Conservation (phyloP, 2,329 filamentous ascomycete species). For the Ciborinia camelliae region DNA sequence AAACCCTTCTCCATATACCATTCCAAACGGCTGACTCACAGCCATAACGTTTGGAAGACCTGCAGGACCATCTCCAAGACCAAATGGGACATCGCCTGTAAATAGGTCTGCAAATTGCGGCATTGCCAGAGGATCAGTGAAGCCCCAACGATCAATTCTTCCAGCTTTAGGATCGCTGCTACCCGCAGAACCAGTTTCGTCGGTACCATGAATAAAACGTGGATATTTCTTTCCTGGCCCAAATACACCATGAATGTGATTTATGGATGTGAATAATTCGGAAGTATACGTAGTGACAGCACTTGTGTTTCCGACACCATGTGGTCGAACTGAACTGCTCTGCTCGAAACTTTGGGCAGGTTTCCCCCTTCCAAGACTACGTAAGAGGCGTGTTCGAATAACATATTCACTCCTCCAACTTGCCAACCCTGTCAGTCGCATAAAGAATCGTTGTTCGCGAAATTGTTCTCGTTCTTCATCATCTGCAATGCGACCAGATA, state of each 20-base stretch:
- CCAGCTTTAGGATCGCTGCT: constrained; percentile 74
- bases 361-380: constrained; percentile 78
- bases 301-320: constrained; percentile 54
- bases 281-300: constrained; percentile 84
- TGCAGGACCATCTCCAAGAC: constrained; percentile 73
- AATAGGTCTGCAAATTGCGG: constrained; percentile 75
- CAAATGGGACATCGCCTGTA: constrained; percentile 70
- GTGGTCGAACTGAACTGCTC: constrained; percentile 50
- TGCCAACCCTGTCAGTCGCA: constrained; percentile 75
- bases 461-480: constrained; percentile 53
- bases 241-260: constrained; percentile 76
- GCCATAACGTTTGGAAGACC: constrained; percentile 86
- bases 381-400: constrained; percentile 75
- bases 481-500: constrained; percentile 32
- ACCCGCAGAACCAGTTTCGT: constrained; percentile 74
- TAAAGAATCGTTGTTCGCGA: constrained; percentile 73
- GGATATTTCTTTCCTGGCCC: constrained; percentile 70
- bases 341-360: constrained; percentile 57
- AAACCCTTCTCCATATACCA: constrained; percentile 81
- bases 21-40: constrained; percentile 78
- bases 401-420: constrained; percentile 98
- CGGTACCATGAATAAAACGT: constrained; percentile 77
- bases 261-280: constrained; percentile 74
- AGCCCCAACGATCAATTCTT: constrained; percentile 78
- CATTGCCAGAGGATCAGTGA: constrained; percentile 70